Base-by-base conservation (phyloP, 345 rosid genomes). In the Dimocarpus longan region DNA sequence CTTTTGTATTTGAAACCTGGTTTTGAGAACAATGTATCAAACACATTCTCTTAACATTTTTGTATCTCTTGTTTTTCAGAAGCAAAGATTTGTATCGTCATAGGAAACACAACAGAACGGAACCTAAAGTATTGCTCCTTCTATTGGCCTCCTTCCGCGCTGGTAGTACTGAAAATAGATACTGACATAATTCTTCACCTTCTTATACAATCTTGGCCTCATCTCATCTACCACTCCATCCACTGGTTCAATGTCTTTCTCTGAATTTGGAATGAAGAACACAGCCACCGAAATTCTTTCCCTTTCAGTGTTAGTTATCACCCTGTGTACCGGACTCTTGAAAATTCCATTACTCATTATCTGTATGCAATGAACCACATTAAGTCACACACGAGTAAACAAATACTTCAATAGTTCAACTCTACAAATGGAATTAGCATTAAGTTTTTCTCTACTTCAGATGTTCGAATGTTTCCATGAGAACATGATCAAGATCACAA, bases 301-400 rank as follows among this genome's bases (percentile, higher is more conserved):
- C 50, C 74, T 88, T 71, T 84, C 87, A 4, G 78, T 70, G 80
- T 87, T 86, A 0, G 91, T 86, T 81, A 85, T 81, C 75, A 83
- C 93, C 68, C 90, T 77, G 78, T 85, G 89, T 52, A 84, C 70
- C 11, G 84, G 71, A 73, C 92, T 90, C 86, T 89, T 90, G 84
- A 83, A 92, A 67, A 85, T 85, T 24, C 90, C 92, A 76, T 92
- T 90, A 81, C 89, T 88, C 91, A 85, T 89, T 75, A 88, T 87
- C 91, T 87, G 39, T 72, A 64, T 22, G 24, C 26, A 57, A 57
- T n/a, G 63, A n/a, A 57, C 10, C 57, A 52, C 18, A 15, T 52
- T 12, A 46, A 46, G 37, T 69, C 57, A 28, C 4, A 28, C 4
- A 16, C n/a, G 37, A 32, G 37, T 32, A 32, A 32, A 32, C 37